Base-by-base conservation (phyloP, 2,329 filamentous ascomycete genomes). In the Calonectria naviculata region DNA sequence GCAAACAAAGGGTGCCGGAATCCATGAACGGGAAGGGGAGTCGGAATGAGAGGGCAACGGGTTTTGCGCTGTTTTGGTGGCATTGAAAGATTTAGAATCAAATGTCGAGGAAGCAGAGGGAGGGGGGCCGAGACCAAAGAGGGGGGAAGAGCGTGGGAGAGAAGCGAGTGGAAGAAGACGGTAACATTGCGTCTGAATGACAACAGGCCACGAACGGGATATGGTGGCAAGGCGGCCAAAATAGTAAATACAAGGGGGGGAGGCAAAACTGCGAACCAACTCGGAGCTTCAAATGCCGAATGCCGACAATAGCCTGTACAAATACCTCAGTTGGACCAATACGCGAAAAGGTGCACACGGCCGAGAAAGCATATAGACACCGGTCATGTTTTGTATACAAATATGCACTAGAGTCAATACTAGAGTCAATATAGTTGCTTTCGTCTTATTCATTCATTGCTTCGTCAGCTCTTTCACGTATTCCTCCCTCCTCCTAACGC, bases 401-500 rank as follows among this genome's bases (percentile, higher is more conserved):
- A 8, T 13, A n/a, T n/a, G 21, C 42, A 24, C 3, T 29, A 12
- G 34, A 17, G 36, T n/a, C n/a, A n/a, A n/a, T n/a, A n/a, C n/a
- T n/a, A n/a, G n/a, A n/a, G n/a, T 61, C 15, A 21, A 38, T 38
- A 29, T 24, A 42, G 41, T 61, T 61, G 13, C 56, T 29, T 61
- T 61, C 38, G 26, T 65, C 44, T 71, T 60, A 47, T 76, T 69
- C 70, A 61, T 58, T 69, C 67, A 28, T n/a, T n/a, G n/a, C 46
- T 52, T 71, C 46, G 34, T 65, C 65, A 61, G 24, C 5, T 44
- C 38, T 61, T 61, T 61, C 56, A 61, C 38, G 24, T 31, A 38
- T 61, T 61, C 26, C 56, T 44, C 47, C 47, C 10, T 42, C 41
- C 58, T 52, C 58, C 67, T 54, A 77, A 78, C 75, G 75, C 76